These are phyloP conservation scores for Syzygium syzygioides DNA, from an alignment of 441 rosid species.

Conservation along the genomic window DNA sequence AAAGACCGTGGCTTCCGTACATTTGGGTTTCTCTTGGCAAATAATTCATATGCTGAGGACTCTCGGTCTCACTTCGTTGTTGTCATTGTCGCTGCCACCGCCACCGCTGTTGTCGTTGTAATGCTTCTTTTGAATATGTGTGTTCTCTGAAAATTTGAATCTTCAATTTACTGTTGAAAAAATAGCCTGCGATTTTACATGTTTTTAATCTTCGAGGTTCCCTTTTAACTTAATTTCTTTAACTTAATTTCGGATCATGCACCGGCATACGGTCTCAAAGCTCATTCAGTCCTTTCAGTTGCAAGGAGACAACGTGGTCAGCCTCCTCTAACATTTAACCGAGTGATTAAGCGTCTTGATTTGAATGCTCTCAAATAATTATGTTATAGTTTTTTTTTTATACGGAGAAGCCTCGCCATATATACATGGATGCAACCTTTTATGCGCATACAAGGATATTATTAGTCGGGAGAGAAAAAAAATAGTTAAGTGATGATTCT, in stretches of 20 bases:
- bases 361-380: fast-evolving
- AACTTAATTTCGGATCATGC: not conserved
- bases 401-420: fast-evolving
- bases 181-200: not conserved
- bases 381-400: not conserved
- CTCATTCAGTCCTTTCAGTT: fast-evolving
- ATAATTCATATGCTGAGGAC: not conserved
- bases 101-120: too few relatives aligned
- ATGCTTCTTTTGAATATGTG: not conserved
- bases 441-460: not conserved
- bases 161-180: not conserved
- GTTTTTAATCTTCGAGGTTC: not conserved
- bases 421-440: not conserved
- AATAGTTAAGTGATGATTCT: not conserved
- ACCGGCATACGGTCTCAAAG: fast-evolving
- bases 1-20: not conserved
- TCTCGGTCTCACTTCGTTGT: not conserved
- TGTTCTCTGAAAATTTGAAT: not conserved
- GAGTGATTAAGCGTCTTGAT: not conserved
- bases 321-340: not conserved
- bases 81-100: not conserved
- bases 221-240: not conserved
- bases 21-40: not conserved
- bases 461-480: too few relatives aligned
- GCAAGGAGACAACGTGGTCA: not conserved